Percentiles rank a stretch among this genome's conserved stretches.
Evolutionary conservation across 164 flowering plant genomes (phyloP).

Genomic region (Macadamia integrifolia): DNA sequence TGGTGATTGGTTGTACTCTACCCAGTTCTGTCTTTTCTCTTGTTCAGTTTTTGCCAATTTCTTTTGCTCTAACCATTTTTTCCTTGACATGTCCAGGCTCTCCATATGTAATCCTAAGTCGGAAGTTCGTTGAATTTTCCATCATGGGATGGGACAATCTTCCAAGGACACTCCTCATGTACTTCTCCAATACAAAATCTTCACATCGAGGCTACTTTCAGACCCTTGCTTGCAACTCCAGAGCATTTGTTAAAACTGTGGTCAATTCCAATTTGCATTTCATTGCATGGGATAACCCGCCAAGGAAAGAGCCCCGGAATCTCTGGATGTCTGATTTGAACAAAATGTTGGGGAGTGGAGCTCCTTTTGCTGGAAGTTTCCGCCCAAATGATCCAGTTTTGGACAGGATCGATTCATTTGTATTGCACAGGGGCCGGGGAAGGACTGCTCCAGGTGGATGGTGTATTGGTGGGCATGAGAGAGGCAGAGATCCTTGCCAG

Average conservation of each 20-base stretch:
- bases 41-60: background rate
- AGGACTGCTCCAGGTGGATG: slow-evolving; percentile 24
- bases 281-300: slow-evolving; percentile 17
- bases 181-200: slow-evolving; percentile 21
- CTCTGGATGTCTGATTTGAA: slow-evolving; percentile 17
- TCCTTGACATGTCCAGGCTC: slow-evolving; percentile 16
- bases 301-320: slow-evolving; percentile 13
- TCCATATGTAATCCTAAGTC: slow-evolving; percentile 19
- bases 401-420: slow-evolving; percentile 15
- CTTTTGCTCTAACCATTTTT: background rate
- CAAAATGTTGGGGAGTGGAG: slow-evolving; percentile 20
- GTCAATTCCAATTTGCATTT: slow-evolving; percentile 19
- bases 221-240: slow-evolving; percentile 27
- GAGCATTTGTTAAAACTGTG: slow-evolving; percentile 4
- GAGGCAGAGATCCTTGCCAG: slow-evolving; percentile 22
- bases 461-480: slow-evolving; percentile 17
- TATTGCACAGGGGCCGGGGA: slow-evolving; percentile 12
- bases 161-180: slow-evolving; percentile 27
- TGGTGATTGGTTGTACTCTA: too few relatives aligned
- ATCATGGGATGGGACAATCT: slow-evolving; percentile 27
- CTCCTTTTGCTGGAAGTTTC: slow-evolving; percentile 21
- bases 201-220: slow-evolving; percentile 23
- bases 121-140: slow-evolving; percentile 23
- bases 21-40: too few relatives aligned
- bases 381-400: slow-evolving; percentile 18